Evolutionary conservation across 2,329 filamentous ascomycete species (phyloP).

Genomic region (Trichophyton equinum): DNA sequence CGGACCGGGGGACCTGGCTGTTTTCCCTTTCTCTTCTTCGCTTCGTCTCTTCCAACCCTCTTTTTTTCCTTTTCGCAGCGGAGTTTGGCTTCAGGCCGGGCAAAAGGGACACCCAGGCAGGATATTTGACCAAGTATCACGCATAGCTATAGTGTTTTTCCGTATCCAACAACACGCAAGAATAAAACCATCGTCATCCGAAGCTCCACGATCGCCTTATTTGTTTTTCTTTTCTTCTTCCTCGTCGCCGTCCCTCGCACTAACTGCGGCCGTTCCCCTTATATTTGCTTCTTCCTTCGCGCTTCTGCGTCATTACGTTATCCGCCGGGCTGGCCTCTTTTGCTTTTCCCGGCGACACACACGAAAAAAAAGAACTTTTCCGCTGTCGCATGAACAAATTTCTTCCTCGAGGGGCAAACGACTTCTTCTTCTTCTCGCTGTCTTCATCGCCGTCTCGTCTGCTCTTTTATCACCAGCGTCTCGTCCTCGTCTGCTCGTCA

Average conservation of each 20-base stretch:
- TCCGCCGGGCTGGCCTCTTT: neutral
- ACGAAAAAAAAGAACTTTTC: neutral
- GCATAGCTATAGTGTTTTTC: too few relatives aligned
- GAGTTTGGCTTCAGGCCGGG: neutral
- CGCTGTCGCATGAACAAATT: neutral
- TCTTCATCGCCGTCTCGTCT: neutral
- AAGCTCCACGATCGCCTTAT: neutral
- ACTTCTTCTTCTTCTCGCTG: neutral
- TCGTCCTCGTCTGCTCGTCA: too few relatives aligned
- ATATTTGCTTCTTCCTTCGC: constrained; percentile 1
- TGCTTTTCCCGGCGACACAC: neutral
- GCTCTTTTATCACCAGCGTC: too few relatives aligned
- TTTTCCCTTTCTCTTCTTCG: neutral
- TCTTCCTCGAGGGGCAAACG: neutral
- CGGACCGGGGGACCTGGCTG: neutral
- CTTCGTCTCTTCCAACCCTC: too few relatives aligned
- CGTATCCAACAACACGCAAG: neutral
- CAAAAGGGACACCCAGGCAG: neutral
- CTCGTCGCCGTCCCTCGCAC: too few relatives aligned
- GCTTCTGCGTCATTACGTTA: constrained; percentile 1
- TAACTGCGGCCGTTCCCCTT: too few relatives aligned
- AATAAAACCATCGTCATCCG: neutral
- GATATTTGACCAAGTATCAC: neutral
- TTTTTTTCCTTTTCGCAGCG: neutral
- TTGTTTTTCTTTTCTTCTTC: too few relatives aligned